phyloP scores from a whole-genome alignment of 495 filamentous ascomycete species.

The Penicillium pancosmium region DNA sequence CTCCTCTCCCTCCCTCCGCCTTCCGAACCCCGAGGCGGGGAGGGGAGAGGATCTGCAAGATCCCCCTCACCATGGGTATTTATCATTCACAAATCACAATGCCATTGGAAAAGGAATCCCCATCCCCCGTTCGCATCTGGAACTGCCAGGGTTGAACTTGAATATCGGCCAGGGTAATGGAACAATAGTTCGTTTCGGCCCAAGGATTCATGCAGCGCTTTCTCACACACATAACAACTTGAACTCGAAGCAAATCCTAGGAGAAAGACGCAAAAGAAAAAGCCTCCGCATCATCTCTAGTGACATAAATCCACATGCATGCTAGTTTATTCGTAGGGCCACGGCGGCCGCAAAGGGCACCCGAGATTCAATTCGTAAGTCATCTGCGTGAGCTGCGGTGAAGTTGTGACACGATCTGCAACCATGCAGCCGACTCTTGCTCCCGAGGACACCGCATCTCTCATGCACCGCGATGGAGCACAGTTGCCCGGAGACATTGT shows the following conservation, averaged over 20 bases:
- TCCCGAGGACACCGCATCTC: constrained; percentile 11
- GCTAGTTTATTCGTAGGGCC: constrained; percentile 9
- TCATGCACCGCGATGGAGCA: constrained; percentile 9
- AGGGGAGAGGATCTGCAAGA: constrained; percentile 10
- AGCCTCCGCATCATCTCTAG: constrained; percentile 2
- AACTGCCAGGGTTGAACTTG: background rate
- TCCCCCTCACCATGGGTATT: constrained; percentile 14
- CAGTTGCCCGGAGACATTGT: background rate
- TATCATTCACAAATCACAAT: constrained; percentile 1
- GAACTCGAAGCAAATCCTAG: no score
- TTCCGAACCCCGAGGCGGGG: constrained; percentile 5
- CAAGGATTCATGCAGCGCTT: no score
- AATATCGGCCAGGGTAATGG: background rate
- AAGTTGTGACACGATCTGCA: constrained; percentile 29
- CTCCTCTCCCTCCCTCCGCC: background rate
- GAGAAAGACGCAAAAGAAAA: background rate
- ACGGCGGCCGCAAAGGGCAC: constrained; percentile 7
- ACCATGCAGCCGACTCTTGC: constrained; percentile 17
- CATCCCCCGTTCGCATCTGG: background rate
- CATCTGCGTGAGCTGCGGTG: constrained; percentile 32
- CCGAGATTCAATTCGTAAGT: constrained; percentile 28
- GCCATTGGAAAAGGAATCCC: constrained; percentile 19
- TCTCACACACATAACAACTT: no score
- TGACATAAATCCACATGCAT: constrained; percentile 22
- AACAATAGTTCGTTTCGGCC: background rate